Conservation (phyloP, 352 stramenopile species). For the Globisporangium ultimum region DNA sequence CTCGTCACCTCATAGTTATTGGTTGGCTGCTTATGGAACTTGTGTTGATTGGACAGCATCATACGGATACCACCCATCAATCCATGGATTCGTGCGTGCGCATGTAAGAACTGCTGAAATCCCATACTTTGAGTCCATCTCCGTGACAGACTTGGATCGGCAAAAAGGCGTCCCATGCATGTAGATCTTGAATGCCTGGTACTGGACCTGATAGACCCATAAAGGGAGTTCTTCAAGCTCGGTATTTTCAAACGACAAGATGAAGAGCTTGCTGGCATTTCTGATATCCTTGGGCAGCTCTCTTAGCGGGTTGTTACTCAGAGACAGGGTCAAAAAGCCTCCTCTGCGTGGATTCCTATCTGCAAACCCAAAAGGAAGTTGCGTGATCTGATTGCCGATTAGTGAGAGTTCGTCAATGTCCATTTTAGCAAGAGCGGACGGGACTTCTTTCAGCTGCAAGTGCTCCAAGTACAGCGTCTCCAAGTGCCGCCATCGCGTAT, state of each 20-base stretch:
- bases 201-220: conserved; percentile 1
- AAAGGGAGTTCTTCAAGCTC: conserved; percentile 1
- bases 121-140: conserved; percentile 2
- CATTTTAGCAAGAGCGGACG: conserved; percentile 9
- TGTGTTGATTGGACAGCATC: background rate
- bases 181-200: background rate
- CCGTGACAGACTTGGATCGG: background rate
- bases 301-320: conserved; percentile 16
- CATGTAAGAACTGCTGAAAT: conserved; percentile 7
- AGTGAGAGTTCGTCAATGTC: conserved; percentile 16
- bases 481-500: conserved; percentile 11
- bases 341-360: background rate
- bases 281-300: conserved; percentile 1
- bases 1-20: too few relatives aligned
- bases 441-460: conserved; percentile 9
- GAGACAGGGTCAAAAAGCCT: conserved; percentile 7
- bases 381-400: conserved; percentile 15
- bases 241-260: conserved; percentile 16
- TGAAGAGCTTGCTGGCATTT: background rate
- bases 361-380: background rate
- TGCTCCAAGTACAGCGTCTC: conserved; percentile 25
- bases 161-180: conserved; percentile 15
- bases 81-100: conserved; percentile 2
- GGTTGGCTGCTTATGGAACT: too few relatives aligned
- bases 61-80: conserved; percentile 8